Conservation (phyloP, 106 monocot species). For the Triglochin maritima region DNA sequence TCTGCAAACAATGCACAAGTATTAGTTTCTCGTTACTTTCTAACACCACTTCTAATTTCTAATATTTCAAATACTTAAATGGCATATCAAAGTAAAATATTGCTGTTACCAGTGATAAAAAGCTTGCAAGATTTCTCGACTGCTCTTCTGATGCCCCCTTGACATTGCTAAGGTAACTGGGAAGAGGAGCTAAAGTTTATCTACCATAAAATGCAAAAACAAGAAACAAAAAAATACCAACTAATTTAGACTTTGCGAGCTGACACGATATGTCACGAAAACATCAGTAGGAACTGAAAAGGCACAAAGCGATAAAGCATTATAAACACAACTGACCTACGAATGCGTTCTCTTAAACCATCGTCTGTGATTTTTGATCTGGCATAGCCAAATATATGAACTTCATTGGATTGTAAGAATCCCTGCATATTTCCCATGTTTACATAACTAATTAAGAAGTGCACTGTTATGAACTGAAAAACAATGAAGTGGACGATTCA, state of each 20-base stretch:
- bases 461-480: neutral
- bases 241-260: neutral
- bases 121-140: conserved; percentile 37
- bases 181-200: too few species aligned
- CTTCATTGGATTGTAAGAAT: conserved; percentile 63
- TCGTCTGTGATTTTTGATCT: conserved; percentile 72
- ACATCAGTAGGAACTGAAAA: too few species aligned
- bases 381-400: conserved; percentile 93
- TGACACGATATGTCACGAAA: too few species aligned
- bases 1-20: conserved; percentile 29
- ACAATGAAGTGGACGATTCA: neutral
- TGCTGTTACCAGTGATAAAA: conserved; percentile 57
- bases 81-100: neutral
- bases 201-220: too few species aligned
- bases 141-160: conserved; percentile 35
- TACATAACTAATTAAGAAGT: too few species aligned
- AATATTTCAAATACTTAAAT: neutral
- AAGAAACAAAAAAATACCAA: neutral
- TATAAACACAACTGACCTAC: neutral
- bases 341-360: conserved; percentile 41
- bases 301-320: neutral
- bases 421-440: conserved; percentile 20
- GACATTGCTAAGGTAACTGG: conserved; percentile 60
- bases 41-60: neutral
- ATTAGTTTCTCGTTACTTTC: neutral